phyloP scores from a whole-genome alignment of 2,329 filamentous ascomycete species.

The Westerdykella aurantiaca region DNA sequence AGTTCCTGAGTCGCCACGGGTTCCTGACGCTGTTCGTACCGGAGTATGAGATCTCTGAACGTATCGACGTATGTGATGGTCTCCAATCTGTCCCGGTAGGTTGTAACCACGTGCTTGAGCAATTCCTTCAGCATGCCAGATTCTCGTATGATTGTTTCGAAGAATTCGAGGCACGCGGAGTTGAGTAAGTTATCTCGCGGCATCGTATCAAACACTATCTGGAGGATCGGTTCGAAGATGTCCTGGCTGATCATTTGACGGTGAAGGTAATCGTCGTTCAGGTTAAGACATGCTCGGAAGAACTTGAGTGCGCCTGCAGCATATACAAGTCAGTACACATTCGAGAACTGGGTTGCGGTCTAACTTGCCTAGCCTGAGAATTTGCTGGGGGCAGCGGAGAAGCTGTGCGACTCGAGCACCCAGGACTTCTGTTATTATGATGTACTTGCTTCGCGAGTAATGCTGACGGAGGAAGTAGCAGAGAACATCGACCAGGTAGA shows the following conservation, averaged over 20 bases:
- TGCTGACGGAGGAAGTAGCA: constrained; percentile 93
- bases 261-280: constrained; percentile 89
- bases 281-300: constrained; percentile 76
- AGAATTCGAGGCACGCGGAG: constrained; percentile 89
- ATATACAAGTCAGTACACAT: background rate
- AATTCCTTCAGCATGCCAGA: constrained; percentile 56
- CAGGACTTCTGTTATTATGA: constrained; percentile 75
- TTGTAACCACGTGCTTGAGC: constrained; percentile 76
- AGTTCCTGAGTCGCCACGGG: constrained; percentile 54
- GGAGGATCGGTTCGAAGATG: constrained; percentile 76
- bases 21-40: constrained; percentile 66
- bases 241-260: constrained; percentile 76
- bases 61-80: constrained; percentile 76
- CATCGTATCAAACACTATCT: constrained; percentile 78
- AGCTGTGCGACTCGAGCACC: constrained; percentile 76
- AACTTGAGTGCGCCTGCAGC: constrained; percentile 77
- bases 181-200: constrained; percentile 89
- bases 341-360: background rate
- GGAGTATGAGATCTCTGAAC: constrained; percentile 68
- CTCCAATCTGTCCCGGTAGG: constrained; percentile 71
- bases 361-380: constrained; percentile 74
- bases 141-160: constrained; percentile 71
- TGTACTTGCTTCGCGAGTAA: constrained; percentile 77
- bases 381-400: constrained; percentile 78
- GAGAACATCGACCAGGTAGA: constrained; percentile 85